Base-by-base conservation (phyloP, 768 basidiomycete genomes). In the Lactifluus subvellereus region DNA sequence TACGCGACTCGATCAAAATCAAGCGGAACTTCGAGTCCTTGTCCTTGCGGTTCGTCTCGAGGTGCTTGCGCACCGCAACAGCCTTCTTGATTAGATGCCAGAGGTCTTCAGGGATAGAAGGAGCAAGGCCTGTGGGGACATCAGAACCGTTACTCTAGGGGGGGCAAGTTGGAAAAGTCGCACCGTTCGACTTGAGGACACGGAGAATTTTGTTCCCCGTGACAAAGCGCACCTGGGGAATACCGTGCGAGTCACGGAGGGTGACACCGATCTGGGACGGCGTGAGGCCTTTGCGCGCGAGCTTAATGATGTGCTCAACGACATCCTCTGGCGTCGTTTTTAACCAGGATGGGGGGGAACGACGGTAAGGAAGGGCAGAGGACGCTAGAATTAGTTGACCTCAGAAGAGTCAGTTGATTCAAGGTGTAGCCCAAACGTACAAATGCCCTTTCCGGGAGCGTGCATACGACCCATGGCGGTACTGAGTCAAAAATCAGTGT, bases 1-100 rank as follows among this genome's bases (percentile, higher is more conserved):
- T 98, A 71, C 96, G 86, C 69, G 94, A 96, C 84, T 99, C 96
- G 83, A 99, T 96, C 72, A 98, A 81, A 82, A 98, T 98, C 72
- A 98, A 87, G 76, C 95, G 92, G 83, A 86, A 87, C 73, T 87
- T 96, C 77, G 91, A 92, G 84, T 98, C 95, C 83, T 94, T 96
- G 85, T 99, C 96, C 78, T 95, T 96, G 76, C 96, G 88, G 89
- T 97, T 98, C 72, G 84, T 82, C 78, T 97, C 93, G 70, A 99
- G 85, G 79, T 98, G 96, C 84, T 98, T 98, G 79, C 95, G 94
- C 73, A 99, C 94, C 71, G 92, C 83, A 73, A 99, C 94, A 76
- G 96, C 96, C 87, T 98, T 99, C 88, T 98, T 98, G 86, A 98
- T 89, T 77, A 97, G 88, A 85, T 94, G 89, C 89, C 93, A 97